Base-by-base conservation (phyloP, 306 rosid species). In the Cucumis cinereus region DNA sequence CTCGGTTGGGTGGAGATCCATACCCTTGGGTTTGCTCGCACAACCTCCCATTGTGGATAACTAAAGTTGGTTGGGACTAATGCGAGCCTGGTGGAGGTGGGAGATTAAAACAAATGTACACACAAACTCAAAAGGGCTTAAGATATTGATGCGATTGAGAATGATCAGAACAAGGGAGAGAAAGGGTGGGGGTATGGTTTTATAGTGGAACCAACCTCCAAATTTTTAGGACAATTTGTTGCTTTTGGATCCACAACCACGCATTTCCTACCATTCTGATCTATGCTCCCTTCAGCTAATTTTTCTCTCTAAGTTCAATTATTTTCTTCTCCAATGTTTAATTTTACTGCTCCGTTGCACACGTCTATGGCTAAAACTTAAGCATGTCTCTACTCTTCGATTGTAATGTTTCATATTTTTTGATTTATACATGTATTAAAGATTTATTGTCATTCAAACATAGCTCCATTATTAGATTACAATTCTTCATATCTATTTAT, bases 41-140 rank as follows among this genome's bases (percentile, higher is more conserved):
- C 98, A 93, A 77, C 96, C 98, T 84, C 98, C 93, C 98, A 93
- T 93, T 64, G 20, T 62, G 43, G 45, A 62, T 15, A 36, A 62
- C 33, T 1, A 30, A 33, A 14, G 43, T 15, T 16, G 12, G 56
- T 56, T 58, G 62, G 33, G 62, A 57, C 8, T 10, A 9, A 57
- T 60, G 67, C 40, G 67, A 60, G 67, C 8, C 20, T 59, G 67
- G 68, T 61, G 36, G 36, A 58, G 64, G 64, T 58, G 66, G 66
- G n/a, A 59, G 66, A 2, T 59, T 12, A 26, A 57, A 57, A 14
- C 66, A 0, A 24, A 58, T 10, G 23, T 11, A 12, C 33, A 60
- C 30, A 23, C 62, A 0, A 57, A 58, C 35, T 58, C 19, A 11
- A 6, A 58, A 58, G 64, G 36, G 33, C 8, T 22, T 3, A 57